These are phyloP conservation scores for Prunus padus DNA, from an alignment of 306 rosid species.

Conservation along the genomic window DNA sequence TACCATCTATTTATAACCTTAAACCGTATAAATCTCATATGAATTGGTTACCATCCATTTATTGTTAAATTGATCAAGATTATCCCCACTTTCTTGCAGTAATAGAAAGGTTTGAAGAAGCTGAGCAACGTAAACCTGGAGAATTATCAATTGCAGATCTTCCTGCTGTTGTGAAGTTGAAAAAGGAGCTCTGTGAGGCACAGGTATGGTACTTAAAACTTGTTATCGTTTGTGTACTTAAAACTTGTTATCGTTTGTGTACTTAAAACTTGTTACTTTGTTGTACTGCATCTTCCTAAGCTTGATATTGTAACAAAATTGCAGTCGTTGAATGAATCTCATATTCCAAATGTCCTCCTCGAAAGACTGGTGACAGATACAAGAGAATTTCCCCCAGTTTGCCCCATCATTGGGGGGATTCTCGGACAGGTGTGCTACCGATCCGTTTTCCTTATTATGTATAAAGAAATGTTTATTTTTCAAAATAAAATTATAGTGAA, in stretches of 20 bases:
- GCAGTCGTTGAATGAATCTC: slow-evolving; percentile 76
- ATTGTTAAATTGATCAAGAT: background rate
- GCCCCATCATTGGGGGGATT: slow-evolving; percentile 86
- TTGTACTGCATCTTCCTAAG: slow-evolving; percentile 23
- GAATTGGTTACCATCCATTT: background rate
- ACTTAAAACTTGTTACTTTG: no score
- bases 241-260: no score
- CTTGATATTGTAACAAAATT: slow-evolving; percentile 16
- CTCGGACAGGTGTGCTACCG: slow-evolving; percentile 76
- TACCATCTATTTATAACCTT: background rate
- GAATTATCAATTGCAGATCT: slow-evolving; percentile 64
- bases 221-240: background rate
- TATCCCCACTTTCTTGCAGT: slow-evolving; percentile 44
- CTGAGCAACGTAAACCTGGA: slow-evolving; percentile 62
- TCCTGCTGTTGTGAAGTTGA: slow-evolving; percentile 63
- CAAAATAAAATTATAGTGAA: background rate
- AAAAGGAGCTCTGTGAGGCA: slow-evolving; percentile 66
- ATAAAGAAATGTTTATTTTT: background rate
- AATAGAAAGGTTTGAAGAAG: slow-evolving; percentile 76
- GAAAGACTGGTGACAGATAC: slow-evolving; percentile 64
- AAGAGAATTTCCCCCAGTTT: slow-evolving; percentile 91
- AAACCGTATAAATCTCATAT: background rate
- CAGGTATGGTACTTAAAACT: slow-evolving; percentile 43
- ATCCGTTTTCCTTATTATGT: background rate
- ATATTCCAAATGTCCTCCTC: slow-evolving; percentile 61